Conservation (phyloP, 306 rosid species). For the Argentina anserina region DNA sequence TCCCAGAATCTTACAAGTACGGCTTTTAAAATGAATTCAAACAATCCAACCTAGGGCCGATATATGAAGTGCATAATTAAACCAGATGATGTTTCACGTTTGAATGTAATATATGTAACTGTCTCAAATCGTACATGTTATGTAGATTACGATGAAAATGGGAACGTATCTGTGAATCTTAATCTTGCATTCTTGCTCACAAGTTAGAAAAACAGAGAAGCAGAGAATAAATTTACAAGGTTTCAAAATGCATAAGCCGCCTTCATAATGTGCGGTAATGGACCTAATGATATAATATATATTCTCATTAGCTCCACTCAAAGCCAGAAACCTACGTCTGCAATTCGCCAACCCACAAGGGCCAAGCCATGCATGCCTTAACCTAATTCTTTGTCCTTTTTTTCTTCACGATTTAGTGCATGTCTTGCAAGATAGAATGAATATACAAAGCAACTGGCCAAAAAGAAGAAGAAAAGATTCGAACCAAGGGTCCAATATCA, state of each 20-base stretch:
- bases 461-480: neutral
- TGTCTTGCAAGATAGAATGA: neutral
- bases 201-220: neutral
- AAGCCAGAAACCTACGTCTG: slow-evolving; percentile 14
- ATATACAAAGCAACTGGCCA: neutral
- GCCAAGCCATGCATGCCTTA: neutral
- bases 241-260: slow-evolving; percentile 4
- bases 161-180: neutral
- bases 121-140: too few species aligned
- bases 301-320: slow-evolving; percentile 22
- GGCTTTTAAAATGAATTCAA: neutral
- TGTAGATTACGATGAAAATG: neutral
- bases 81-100: neutral
- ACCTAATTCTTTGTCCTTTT: slow-evolving; percentile 30
- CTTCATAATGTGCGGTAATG: slow-evolving; percentile 8
- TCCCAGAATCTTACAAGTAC: slow-evolving; percentile 10
- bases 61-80: neutral
- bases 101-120: too few species aligned
- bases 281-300: slow-evolving; percentile 21
- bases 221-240: too few species aligned
- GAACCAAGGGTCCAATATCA: neutral
- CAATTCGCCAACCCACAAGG: slow-evolving; percentile 9
- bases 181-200: too few species aligned
- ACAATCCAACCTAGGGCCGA: neutral
- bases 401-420: slow-evolving; percentile 13